Evolutionary conservation across 495 filamentous ascomycete genomes (phyloP).

Genomic region (Daldinia caldariorum): DNA sequence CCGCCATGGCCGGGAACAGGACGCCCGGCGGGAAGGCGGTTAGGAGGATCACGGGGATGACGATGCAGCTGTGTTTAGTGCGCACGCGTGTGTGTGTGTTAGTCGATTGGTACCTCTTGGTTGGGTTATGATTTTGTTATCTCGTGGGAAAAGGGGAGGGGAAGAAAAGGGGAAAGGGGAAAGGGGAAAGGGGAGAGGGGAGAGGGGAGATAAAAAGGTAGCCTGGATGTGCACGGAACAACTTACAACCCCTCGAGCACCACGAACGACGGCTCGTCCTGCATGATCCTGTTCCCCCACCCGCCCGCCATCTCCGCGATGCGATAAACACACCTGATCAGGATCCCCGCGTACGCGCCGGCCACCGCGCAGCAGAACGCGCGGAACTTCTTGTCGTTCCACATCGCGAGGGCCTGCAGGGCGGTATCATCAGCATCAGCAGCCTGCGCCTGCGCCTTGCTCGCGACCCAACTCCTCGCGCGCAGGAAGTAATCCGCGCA

Average conservation of each 20-base stretch:
- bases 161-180: neutral
- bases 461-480: conserved; percentile 51
- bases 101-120: neutral
- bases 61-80: conserved; percentile 52
- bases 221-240: too few relatives aligned
- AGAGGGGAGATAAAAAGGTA: conserved; percentile 15
- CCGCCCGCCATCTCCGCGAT: conserved; percentile 75
- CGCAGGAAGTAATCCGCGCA: conserved; percentile 62
- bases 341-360: conserved; percentile 67
- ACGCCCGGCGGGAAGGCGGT: conserved; percentile 51
- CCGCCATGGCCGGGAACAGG: conserved; percentile 55
- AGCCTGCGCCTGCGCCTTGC: conserved; percentile 42
- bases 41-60: conserved; percentile 49
- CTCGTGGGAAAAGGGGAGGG: conserved; percentile 5
- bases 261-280: conserved; percentile 70
- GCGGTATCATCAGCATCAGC: too few relatives aligned
- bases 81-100: conserved; percentile 11
- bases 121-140: neutral
- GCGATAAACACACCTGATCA: conserved; percentile 76
- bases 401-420: conserved; percentile 46
- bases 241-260: conserved; percentile 64
- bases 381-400: conserved; percentile 57
- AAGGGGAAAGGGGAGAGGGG: conserved; percentile 5
- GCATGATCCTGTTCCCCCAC: conserved; percentile 74
- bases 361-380: conserved; percentile 62